Evolutionary conservation across 2,329 filamentous ascomycete genomes (phyloP), one percentile per base, ranked within the genome.

Genomic region (Pseudogymnoascus sp.): DNA sequence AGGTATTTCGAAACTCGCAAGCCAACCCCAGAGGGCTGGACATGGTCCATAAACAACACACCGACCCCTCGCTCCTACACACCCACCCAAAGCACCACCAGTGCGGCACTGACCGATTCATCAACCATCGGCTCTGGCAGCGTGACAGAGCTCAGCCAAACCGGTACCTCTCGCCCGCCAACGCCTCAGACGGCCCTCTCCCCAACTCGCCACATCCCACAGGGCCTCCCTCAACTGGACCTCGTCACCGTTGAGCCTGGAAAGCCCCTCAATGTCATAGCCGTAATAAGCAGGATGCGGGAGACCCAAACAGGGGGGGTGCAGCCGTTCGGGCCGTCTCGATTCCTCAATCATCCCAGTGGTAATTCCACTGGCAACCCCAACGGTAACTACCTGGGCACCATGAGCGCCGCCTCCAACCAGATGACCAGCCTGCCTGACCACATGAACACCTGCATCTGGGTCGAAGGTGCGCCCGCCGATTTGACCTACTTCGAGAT

Each of bases 401-500:
- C 45, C 45, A 30, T 52, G 45, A 52, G 45, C n/a, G 23, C 45
- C n/a, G 45, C 45, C 26, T 52, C 45, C 2, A 52, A 52, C 23
- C 45, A 52, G 45, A 52, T 52, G 45, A 18, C 58, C 7, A 15
- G 57, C 8, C 58, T 68, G 23, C 59, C 62, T 0, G 58, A 65
- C 30, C 2, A 48, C 9, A 5, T 62, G 4, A 68, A 69, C 35
- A 68, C 65, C 35, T 56, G 63, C 2, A 34, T 68, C 5, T 68
- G 61, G 57, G 30, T 69, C 2, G 65, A 60, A 5, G 59, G 63
- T 8, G 62, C 68, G 10, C 66, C 67, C 0, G 18, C 26, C 5
- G 37, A 34, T 1, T 30, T 61, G 2, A 52, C 37, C 1, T 38
- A 62, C 12, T 45, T 12, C 1, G 61, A 66, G 5, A 52, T 68